Base-by-base conservation (phyloP, 176 grass and related monocot species). In the Carex myosuroides region DNA sequence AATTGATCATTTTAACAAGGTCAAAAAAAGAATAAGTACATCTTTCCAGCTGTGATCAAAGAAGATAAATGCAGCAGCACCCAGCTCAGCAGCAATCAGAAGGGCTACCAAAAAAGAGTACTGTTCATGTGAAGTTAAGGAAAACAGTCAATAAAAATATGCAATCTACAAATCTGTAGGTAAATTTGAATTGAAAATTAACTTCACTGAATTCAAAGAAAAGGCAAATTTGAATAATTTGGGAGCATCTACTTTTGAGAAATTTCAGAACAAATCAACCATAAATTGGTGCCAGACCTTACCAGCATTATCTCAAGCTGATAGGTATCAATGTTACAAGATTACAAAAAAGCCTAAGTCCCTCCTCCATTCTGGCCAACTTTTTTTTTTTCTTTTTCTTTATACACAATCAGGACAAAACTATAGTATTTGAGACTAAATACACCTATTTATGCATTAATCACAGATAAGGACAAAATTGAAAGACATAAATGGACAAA, bases 11-110 rank as follows among this genome's bases (percentile, higher is more conserved):
- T 50, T 83, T 12, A 44, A 55, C 52, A 53, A 54, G 8, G 22
- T 50, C 37, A 46, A 7, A 83, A 77, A 73, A n/a, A 81, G 55
- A 75, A 85, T 60, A 37, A 86, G 91, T 90, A 98, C 95, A 87
- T 98, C 95, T 91, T 95, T 98, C 95, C 95, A 98, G 85, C 91
- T 92, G 54, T 98, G 86, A 65, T 98, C 91, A 64, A 98, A 98
- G 89, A 95, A 98, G 84, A 98, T 98, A 88, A 98, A 98, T 60
- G 92, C 95, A 61, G 95, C 92, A 86, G 91, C 92, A 80, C 88
- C 91, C 87, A 85, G 80, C 71, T 98, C 95, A 81, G 86, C 89
- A 81, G 93, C 70, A 63, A 98, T 77, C 88, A 95, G 88, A 88
- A 98, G 84, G 32, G 91, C 52, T 70, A 97, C 87, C 84, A 94